These are phyloP conservation scores for Nothopassalora personata DNA, from an alignment of 2,329 filamentous ascomycete species.

Conservation along the genomic window DNA sequence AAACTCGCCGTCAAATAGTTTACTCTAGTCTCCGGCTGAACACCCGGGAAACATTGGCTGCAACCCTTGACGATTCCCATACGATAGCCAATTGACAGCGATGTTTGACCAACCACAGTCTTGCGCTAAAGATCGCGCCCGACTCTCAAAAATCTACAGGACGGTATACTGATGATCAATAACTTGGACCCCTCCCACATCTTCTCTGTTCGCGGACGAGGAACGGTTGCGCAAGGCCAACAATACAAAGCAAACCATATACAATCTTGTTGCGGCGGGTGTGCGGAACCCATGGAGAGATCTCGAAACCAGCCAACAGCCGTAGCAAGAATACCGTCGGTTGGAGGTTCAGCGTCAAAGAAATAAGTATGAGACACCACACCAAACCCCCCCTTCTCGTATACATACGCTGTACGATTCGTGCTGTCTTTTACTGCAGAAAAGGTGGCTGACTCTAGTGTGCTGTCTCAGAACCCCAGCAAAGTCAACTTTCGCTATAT, in stretches of 20 bases:
- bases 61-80: no score
- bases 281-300: slow-evolving; percentile 8
- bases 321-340: slow-evolving; percentile 10
- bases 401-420: slow-evolving; percentile 1
- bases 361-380: slow-evolving; percentile 22
- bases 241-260: slow-evolving; percentile 15
- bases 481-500: slow-evolving; percentile 18
- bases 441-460: slow-evolving; percentile 17
- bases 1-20: no score
- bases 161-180: slow-evolving; percentile 13
- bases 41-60: no score
- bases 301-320: background rate
- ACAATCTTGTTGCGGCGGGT: slow-evolving; percentile 16
- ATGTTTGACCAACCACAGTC: no score
- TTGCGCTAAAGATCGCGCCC: no score
- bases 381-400: slow-evolving; percentile 8
- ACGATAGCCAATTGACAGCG: no score
- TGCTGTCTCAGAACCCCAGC: slow-evolving; percentile 21
- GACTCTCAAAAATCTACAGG: no score
- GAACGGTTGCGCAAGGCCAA: slow-evolving; percentile 11
- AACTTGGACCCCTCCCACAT: slow-evolving; percentile 8
- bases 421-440: slow-evolving; percentile 3
- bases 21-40: no score
- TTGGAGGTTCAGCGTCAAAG: slow-evolving; percentile 13
- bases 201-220: slow-evolving; percentile 12